phyloP scores from a whole-genome alignment of 192 early-diverging fungal species.

The Fimicolochytrium jonesii region DNA sequence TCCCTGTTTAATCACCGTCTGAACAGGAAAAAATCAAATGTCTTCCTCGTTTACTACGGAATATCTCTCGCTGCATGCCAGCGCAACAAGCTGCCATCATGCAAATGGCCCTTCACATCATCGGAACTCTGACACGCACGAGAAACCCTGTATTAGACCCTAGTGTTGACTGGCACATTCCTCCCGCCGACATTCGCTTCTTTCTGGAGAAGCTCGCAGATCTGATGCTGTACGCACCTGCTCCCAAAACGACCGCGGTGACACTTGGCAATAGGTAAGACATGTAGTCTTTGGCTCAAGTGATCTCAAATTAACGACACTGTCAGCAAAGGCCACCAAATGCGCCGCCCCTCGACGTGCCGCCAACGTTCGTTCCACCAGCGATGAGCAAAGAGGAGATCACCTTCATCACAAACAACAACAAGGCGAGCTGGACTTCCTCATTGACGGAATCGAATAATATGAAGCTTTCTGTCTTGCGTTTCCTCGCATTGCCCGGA shows the following conservation, averaged over 20 bases:
- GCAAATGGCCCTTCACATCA: slow-evolving; percentile 64
- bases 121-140: neutral
- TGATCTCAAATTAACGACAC: too few relatives aligned
- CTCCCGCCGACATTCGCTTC: slow-evolving; percentile 49
- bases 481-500: slow-evolving; percentile 15
- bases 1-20: too few relatives aligned
- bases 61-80: slow-evolving; percentile 50
- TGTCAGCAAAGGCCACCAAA: too few relatives aligned
- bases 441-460: slow-evolving; percentile 18
- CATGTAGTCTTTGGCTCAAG: too few relatives aligned
- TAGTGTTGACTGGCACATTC: slow-evolving; percentile 54
- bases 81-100: slow-evolving; percentile 60
- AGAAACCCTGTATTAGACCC: too few relatives aligned
- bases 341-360: too few relatives aligned
- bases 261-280: too few relatives aligned
- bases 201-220: slow-evolving; percentile 57
- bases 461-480: slow-evolving; percentile 27
- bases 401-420: slow-evolving; percentile 62
- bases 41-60: slow-evolving; percentile 60
- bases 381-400: slow-evolving; percentile 56
- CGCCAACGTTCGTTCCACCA: slow-evolving; percentile 39
- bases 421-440: slow-evolving; percentile 67
- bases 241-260: too few relatives aligned
- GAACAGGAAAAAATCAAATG: slow-evolving; percentile 15
- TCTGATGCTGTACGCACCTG: slow-evolving; percentile 58